A percentile compares a stretch with the other conserved stretches of the same genome.
phyloP scores from a whole-genome alignment of 768 basidiomycete species.

The Dictyophora rubrovolvata region DNA sequence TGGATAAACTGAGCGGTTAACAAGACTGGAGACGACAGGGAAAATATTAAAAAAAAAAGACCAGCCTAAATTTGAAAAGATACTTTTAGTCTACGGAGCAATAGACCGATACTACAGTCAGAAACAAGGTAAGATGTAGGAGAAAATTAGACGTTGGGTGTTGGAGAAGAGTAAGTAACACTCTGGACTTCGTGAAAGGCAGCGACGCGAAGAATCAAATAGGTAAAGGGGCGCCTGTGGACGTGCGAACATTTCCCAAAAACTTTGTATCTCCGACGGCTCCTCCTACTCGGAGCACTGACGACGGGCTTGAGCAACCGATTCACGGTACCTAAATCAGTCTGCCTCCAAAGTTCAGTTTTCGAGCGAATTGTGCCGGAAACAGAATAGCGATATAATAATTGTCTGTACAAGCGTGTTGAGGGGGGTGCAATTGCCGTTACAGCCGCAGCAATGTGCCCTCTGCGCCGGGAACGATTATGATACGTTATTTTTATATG shows the following conservation, averaged over 20 bases:
- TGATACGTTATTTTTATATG: too few relatives aligned
- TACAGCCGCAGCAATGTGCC: too few relatives aligned
- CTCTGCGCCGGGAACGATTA: too few relatives aligned
- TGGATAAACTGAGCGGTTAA: neutral
- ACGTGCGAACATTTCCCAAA: neutral
- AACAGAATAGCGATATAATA: too few relatives aligned
- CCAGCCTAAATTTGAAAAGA: neutral
- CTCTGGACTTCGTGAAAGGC: conserved; percentile 4
- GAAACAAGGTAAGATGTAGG: neutral
- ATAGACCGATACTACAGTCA: conserved; percentile 7
- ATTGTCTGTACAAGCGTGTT: too few relatives aligned
- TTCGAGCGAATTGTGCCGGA: too few relatives aligned
- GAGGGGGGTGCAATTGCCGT: too few relatives aligned
- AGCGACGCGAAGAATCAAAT: neutral
- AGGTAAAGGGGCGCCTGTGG: conserved; percentile 8
- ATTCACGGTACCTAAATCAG: too few relatives aligned
- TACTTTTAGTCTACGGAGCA: conserved; percentile 6
- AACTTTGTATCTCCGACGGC: conserved; percentile 4
- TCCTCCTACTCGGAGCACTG: neutral
- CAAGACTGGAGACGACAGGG: neutral
- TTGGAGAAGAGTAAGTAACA: neutral
- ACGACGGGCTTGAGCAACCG: too few relatives aligned
- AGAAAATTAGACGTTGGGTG: neutral
- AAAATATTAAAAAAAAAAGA: neutral
- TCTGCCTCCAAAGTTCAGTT: too few relatives aligned